These are phyloP conservation scores for Tolypocladium guangdongense DNA, from an alignment of 2,329 filamentous ascomycete species.

Conservation along the genomic window DNA sequence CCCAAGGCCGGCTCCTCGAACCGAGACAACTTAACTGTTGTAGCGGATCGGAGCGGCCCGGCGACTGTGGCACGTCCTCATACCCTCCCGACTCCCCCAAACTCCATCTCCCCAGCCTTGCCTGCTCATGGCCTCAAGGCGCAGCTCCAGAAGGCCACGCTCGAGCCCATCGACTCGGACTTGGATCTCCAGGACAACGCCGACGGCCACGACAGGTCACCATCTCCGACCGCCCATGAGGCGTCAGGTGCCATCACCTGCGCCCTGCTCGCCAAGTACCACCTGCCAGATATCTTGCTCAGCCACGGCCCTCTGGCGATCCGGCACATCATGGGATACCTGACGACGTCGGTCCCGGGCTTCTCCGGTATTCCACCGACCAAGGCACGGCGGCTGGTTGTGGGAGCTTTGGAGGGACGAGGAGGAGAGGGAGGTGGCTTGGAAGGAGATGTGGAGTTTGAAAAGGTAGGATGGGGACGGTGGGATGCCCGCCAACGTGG, in stretches of 20 bases:
- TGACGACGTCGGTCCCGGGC: conserved; percentile 86
- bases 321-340: conserved; percentile 86
- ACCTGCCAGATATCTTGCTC: conserved; percentile 83
- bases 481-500: conserved; percentile 79
- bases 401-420: conserved; percentile 81
- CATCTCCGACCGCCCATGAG: conserved; percentile 47
- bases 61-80: conserved; percentile 47
- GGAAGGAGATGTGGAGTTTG: conserved; percentile 68
- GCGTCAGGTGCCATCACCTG: conserved; percentile 75
- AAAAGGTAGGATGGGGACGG: conserved; percentile 94
- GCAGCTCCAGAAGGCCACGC: conserved; percentile 47
- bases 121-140: conserved; percentile 70
- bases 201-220: conserved; percentile 19
- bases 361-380: conserved; percentile 81
- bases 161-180: conserved; percentile 70
- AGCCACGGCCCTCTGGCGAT: conserved; percentile 87
- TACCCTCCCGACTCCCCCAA: conserved; percentile 79
- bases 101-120: conserved; percentile 84
- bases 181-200: conserved; percentile 65
- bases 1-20: conserved; percentile 41
- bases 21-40: conserved; percentile 64
- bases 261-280: conserved; percentile 73
- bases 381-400: conserved; percentile 83
- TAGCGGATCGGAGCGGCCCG: conserved; percentile 56
- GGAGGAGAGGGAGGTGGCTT: conserved; percentile 50